Conservation (phyloP, 495 filamentous ascomycete species). For the Aspergillus sparsus region DNA sequence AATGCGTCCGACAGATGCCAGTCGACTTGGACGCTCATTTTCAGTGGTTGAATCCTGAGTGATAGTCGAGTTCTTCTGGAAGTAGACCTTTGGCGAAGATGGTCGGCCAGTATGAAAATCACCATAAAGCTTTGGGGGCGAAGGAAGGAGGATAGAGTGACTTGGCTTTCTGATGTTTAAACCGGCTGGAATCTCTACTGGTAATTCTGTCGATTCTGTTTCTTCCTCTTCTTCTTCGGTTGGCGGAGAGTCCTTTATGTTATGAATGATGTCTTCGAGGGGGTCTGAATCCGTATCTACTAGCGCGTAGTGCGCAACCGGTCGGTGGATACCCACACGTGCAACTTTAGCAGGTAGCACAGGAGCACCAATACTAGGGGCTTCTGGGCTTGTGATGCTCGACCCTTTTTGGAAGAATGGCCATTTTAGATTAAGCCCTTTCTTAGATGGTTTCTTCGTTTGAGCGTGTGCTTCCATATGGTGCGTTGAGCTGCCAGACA, state of each 20-base stretch:
- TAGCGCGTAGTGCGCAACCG: conserved; percentile 78
- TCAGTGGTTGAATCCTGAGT: conserved; percentile 28
- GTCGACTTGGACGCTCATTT: conserved; percentile 41
- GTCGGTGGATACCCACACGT: conserved; percentile 39
- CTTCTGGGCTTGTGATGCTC: conserved; percentile 13
- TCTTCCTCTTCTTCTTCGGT: conserved; percentile 38
- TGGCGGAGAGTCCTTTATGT: conserved; percentile 52
- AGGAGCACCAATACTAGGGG: conserved; percentile 21
- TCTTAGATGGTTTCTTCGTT: conserved; percentile 27
- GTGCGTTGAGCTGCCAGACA: not conserved
- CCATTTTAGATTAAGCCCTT: conserved; percentile 62
- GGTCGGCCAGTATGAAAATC: conserved; percentile 42
- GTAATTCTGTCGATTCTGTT: conserved; percentile 8
- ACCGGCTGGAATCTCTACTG: conserved; percentile 33
- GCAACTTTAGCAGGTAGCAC: conserved; percentile 46
- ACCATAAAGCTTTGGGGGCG: conserved; percentile 51
- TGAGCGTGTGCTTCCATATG: not conserved
- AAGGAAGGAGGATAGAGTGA: conserved; percentile 56
- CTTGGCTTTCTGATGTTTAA: conserved; percentile 44
- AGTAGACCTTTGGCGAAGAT: conserved; percentile 47
- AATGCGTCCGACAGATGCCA: conserved; percentile 87
- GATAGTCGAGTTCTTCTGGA: conserved; percentile 29
- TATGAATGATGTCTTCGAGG: conserved; percentile 66
- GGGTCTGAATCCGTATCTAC: conserved; percentile 73
- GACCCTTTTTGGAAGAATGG: conserved; percentile 73